Percentiles rank a stretch among this genome's conserved stretches.
These are phyloP conservation scores for Aspergillus pseudonomiae DNA, from an alignment of 2,329 filamentous ascomycete species.

Conservation along the genomic window DNA sequence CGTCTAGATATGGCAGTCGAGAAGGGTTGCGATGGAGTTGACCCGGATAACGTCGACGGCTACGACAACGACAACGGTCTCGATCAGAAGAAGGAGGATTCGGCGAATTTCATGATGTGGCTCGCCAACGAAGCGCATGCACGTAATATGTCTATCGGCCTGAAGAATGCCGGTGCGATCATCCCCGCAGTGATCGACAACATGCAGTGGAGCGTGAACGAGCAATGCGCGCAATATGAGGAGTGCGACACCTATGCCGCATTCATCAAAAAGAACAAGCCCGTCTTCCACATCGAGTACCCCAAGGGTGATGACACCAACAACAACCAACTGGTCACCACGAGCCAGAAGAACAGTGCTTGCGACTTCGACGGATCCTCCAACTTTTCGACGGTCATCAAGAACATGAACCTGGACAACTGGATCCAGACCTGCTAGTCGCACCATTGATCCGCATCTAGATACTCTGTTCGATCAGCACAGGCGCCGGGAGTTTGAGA, in stretches of 20 bases:
- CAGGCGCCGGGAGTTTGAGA: constrained; percentile 5
- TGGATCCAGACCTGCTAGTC: constrained; percentile 62
- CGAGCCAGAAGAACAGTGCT: constrained; percentile 39
- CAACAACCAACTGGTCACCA: constrained; percentile 37
- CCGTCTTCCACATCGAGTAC: constrained; percentile 76
- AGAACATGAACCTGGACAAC: constrained; percentile 65
- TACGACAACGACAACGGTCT: constrained; percentile 68
- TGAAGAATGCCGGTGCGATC: constrained; percentile 70
- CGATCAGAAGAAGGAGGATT: constrained; percentile 58
- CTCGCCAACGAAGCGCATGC: constrained; percentile 58
- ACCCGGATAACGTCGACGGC: constrained; percentile 72
- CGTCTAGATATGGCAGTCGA: constrained; percentile 61
- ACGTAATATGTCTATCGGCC: constrained; percentile 63
- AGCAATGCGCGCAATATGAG: constrained; percentile 65
- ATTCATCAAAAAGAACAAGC: constrained; percentile 64
- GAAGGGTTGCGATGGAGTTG: constrained; percentile 70
- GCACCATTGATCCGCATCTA: not conserved
- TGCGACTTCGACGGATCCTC: constrained; percentile 53
- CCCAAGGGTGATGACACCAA: constrained; percentile 53
- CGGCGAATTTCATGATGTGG: constrained; percentile 63
- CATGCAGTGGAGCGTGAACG: constrained; percentile 70
- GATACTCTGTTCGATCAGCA: constrained; percentile 4
- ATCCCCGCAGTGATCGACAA: constrained; percentile 54
- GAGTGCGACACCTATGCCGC: constrained; percentile 63
- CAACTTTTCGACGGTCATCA: constrained; percentile 66